Conservation (phyloP, 1,284 basidiomycete species). For the Sporisorium reilianum region DNA sequence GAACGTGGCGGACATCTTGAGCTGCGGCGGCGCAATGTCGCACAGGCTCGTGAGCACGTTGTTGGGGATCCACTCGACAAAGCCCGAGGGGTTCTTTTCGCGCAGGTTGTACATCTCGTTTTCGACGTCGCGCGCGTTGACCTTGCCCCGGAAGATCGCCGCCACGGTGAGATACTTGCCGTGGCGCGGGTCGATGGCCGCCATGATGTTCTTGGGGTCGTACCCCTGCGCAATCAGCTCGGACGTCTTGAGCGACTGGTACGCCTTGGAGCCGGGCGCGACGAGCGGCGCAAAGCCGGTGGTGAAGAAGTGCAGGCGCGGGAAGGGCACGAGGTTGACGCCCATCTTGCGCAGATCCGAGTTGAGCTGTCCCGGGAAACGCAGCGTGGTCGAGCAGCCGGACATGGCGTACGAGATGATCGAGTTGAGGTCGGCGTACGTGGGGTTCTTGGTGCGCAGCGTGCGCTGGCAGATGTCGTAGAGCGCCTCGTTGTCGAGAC, state of each 20-base stretch:
- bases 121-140: slow-evolving; percentile 71
- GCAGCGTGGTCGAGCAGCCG: slow-evolving; percentile 93
- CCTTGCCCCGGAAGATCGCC: slow-evolving; percentile 82
- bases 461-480: slow-evolving; percentile 85
- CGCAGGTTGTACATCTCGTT: slow-evolving; percentile 67
- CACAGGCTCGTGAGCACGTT: slow-evolving; percentile 68
- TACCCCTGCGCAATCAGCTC: slow-evolving; percentile 64
- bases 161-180: slow-evolving; percentile 88
- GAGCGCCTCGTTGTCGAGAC: slow-evolving; percentile 93
- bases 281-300: slow-evolving; percentile 68
- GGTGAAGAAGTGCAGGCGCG: slow-evolving; percentile 70
- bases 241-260: slow-evolving; percentile 70
- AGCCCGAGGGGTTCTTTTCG: slow-evolving; percentile 61
- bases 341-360: slow-evolving; percentile 92
- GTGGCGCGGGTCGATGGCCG: slow-evolving; percentile 86
- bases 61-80: slow-evolving; percentile 70
- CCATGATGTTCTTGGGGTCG: slow-evolving; percentile 71
- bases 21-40: slow-evolving; percentile 63
- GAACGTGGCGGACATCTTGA: slow-evolving; percentile 69
- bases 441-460: slow-evolving; percentile 76
- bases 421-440: slow-evolving; percentile 69
- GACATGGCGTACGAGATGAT: slow-evolving; percentile 98
- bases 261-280: slow-evolving; percentile 72
- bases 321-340: slow-evolving; percentile 80
- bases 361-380: slow-evolving; percentile 94